These are phyloP conservation scores for Neurospora sp. DNA, from an alignment of 495 filamentous ascomycete genomes.

Conservation along the genomic window DNA sequence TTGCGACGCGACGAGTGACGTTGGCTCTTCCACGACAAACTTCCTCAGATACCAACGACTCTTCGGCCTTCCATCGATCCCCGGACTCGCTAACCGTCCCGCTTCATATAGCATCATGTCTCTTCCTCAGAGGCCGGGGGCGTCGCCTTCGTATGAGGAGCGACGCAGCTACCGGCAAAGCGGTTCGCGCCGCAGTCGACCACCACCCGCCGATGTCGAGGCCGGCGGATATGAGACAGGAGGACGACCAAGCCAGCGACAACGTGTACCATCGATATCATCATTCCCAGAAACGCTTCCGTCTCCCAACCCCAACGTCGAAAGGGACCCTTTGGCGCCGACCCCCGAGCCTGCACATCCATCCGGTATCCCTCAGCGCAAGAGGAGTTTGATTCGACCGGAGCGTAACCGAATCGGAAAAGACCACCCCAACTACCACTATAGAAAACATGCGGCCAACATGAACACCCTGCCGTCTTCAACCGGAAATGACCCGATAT, in stretches of 20 bases:
- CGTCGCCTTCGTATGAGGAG: constrained; percentile 51
- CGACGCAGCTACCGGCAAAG: constrained; percentile 51
- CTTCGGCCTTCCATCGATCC: not conserved
- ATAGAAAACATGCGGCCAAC: constrained; percentile 79
- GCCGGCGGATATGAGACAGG: constrained; percentile 39
- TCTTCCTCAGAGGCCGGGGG: constrained; percentile 54
- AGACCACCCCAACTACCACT: constrained; percentile 90
- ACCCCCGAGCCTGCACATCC: constrained; percentile 21
- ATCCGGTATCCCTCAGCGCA: constrained; percentile 43
- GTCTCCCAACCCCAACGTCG: constrained; percentile 37
- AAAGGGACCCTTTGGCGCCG: constrained; percentile 34
- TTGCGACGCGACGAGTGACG: not conserved
- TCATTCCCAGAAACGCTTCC: constrained; percentile 41
- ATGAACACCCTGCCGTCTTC: constrained; percentile 83
- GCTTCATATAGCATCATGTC: constrained; percentile 43
- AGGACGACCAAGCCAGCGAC: constrained; percentile 26
- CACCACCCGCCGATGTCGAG: constrained; percentile 56
- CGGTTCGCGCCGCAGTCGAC: constrained; percentile 28
- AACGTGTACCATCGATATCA: constrained; percentile 39
- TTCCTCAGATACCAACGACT: not conserved
- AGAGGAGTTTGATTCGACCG: constrained; percentile 77
- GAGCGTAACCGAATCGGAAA: constrained; percentile 72
- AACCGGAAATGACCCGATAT: constrained; percentile 81
- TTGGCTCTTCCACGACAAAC: not conserved
- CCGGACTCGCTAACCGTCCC: constrained; percentile 13